Percentiles rank a stretch among this genome's conserved stretches.
Evolutionary conservation across 805 yeast genomes (phyloP).

Genomic region (Wickerhamiella bombiphila): DNA sequence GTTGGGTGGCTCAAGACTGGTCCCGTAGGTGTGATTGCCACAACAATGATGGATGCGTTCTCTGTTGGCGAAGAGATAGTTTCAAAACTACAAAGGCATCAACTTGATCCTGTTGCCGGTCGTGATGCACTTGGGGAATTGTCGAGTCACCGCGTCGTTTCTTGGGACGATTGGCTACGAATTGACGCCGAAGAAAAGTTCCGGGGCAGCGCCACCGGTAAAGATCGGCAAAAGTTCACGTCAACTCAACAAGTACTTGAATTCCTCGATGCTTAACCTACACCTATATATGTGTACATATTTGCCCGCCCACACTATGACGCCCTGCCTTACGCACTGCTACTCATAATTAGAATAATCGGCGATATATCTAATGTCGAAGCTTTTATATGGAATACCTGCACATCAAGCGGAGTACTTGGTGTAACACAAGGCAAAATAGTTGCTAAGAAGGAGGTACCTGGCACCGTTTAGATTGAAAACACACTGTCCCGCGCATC

Average conservation of each 20-base stretch:
- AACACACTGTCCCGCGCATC: too few relatives aligned
- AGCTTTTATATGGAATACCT: too few relatives aligned
- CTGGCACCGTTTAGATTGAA: too few relatives aligned
- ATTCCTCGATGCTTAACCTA: constrained; percentile 2
- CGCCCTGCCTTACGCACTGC: too few relatives aligned
- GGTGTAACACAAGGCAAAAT: too few relatives aligned
- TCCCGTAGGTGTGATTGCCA: constrained; percentile 78
- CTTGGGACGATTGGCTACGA: constrained; percentile 55
- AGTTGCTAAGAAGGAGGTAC: too few relatives aligned
- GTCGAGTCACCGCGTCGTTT: constrained; percentile 21
- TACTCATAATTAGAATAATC: too few relatives aligned
- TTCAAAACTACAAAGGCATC: constrained; percentile 20
- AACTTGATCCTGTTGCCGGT: constrained; percentile 19
- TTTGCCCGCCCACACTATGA: too few relatives aligned
- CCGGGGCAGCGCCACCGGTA: constrained; percentile 36
- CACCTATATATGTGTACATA: too few relatives aligned
- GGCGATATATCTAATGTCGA: too few relatives aligned
- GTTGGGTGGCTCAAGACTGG: constrained; percentile 88
- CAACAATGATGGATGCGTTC: constrained; percentile 75
- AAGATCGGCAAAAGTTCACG: constrained; percentile 44
- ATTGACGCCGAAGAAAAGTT: constrained; percentile 40
- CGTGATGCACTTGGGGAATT: not conserved
- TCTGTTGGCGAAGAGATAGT: constrained; percentile 53
- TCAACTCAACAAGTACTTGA: constrained; percentile 35
- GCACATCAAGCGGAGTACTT: too few relatives aligned